Percentiles rank a stretch among this genome's conserved stretches.
Evolutionary conservation across 78 protist species (phyloP).

Genomic region (Parvularia atlantis): DNA sequence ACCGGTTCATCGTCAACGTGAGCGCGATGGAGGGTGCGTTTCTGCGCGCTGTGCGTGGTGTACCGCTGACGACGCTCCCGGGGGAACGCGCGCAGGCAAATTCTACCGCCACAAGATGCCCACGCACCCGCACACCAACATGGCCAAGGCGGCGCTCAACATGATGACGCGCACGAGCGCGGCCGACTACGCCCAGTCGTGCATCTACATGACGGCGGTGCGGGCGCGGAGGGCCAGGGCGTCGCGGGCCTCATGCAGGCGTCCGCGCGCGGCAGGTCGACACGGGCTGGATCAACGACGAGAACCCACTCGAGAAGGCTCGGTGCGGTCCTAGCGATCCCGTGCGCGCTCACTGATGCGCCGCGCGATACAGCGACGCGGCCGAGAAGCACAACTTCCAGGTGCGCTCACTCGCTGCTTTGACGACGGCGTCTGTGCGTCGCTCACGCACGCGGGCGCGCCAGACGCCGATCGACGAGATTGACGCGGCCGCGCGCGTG

Average conservation of each 20-base stretch:
- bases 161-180: slow-evolving; percentile 86
- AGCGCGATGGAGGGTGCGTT: slow-evolving; percentile 84
- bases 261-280: no score
- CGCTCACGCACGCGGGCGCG: no score
- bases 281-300: slow-evolving; percentile 60
- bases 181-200: slow-evolving; percentile 28
- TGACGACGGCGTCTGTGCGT: no score
- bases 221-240: slow-evolving; percentile 51
- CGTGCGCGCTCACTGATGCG: no score
- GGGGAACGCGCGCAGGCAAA: slow-evolving; percentile 23
- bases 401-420: neutral
- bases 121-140: slow-evolving; percentile 92
- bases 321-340: neutral
- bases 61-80: no score
- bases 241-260: neutral
- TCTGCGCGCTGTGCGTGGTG: no score
- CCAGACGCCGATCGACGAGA: slow-evolving; percentile 81
- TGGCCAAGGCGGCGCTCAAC: slow-evolving; percentile 91
- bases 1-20: slow-evolving; percentile 75
- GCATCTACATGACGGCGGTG: slow-evolving; percentile 75
- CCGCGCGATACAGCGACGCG: no score
- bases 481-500: slow-evolving; percentile 86
- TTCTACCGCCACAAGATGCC: slow-evolving; percentile 53
- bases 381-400: neutral
- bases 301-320: slow-evolving; percentile 17